Conservation (phyloP, 805 yeast genomes). For the Cyberlindnera japonica region DNA sequence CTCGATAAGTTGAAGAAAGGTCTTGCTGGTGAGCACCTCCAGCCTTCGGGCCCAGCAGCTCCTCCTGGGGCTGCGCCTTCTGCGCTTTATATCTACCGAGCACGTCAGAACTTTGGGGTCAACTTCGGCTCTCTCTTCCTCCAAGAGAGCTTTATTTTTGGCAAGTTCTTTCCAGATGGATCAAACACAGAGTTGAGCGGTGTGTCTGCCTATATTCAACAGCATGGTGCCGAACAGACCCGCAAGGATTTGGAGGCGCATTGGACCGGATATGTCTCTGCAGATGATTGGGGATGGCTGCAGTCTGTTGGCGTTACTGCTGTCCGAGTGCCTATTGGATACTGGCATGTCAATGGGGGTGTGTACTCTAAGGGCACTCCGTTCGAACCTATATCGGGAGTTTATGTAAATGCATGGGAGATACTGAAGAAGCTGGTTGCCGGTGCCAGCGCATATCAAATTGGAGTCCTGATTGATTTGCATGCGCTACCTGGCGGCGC, state of each 20-base stretch:
- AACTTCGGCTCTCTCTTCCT: constrained; percentile 82
- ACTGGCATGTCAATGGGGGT: constrained; percentile 80
- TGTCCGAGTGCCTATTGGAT: constrained; percentile 85
- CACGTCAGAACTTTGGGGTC: constrained; percentile 72
- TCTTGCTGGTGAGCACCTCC: background rate
- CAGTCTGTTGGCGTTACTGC: constrained; percentile 65
- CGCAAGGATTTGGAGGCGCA: constrained; percentile 52
- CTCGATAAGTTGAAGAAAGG: constrained; percentile 7
- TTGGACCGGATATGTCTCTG: constrained; percentile 59
- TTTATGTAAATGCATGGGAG: constrained; percentile 75
- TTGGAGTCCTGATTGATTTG: constrained; percentile 76
- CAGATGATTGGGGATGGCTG: constrained; percentile 80
- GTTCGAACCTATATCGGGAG: constrained; percentile 49
- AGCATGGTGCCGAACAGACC: constrained; percentile 53
- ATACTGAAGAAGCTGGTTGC: constrained; percentile 51
- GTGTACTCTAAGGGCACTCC: constrained; percentile 54
- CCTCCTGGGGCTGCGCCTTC: constrained; percentile 32
- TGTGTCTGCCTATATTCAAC: constrained; percentile 43
- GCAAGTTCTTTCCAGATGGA: constrained; percentile 53
- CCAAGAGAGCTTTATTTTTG: constrained; percentile 75
- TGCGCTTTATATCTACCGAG: constrained; percentile 48
- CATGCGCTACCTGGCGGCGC: constrained; percentile 96
- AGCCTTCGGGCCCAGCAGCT: constrained; percentile 7
- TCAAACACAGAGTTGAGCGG: constrained; percentile 74
- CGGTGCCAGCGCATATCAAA: constrained; percentile 56